Evolutionary conservation across 805 yeast species (phyloP), one percentile per base, ranked within the genome.

Genomic region (Metschnikowia vanudenii): DNA sequence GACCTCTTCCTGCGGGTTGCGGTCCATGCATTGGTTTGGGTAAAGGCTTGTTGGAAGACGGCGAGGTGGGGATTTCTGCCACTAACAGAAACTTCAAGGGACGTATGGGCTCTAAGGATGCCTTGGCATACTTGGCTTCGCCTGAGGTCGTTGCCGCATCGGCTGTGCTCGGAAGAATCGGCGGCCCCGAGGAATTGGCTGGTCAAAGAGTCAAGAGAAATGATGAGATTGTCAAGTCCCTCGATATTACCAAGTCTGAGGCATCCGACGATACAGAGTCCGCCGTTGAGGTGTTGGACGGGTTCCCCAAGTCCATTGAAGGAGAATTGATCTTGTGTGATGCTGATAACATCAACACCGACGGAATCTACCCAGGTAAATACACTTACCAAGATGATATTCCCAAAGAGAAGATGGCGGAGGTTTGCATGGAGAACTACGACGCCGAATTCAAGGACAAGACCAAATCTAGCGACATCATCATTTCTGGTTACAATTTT

Each of bases 21-120:
- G 99, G 99, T 38, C 99, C 99, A 19, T 94, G 99, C 74, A 94
- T 94, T 62, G 99, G 99, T 31, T 75, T 94, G 46, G 99, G 99
- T 46, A 78, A 95, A 24, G 99, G 99, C 41, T 74, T 94, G 54
- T 74, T 94, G 56, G 84, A 94, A 68, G 92, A 88, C 30, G 99
- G 99, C 37, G 98, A 94, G 68, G 96, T 94, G 49, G 99, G 99
- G 54, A 94, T 94, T 60, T 88, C 96, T 54, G 99, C 99, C 48
- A 94, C 99, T 7, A 94, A 94, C 75, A 83, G 99, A 74, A 94
- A 94, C 71, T 94, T 94, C 79, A 94, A 94, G 72, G 99, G 99
- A 51, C 83, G 99, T 73, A 94, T 94, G 99, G 99, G 99, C 8
- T 85, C 96, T 7, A 86, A 85, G 57, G 97, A 94, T 59, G 99